These are phyloP conservation scores for Myxozyma vanderwaltii DNA, from an alignment of 805 yeast genomes.

Conservation along the genomic window DNA sequence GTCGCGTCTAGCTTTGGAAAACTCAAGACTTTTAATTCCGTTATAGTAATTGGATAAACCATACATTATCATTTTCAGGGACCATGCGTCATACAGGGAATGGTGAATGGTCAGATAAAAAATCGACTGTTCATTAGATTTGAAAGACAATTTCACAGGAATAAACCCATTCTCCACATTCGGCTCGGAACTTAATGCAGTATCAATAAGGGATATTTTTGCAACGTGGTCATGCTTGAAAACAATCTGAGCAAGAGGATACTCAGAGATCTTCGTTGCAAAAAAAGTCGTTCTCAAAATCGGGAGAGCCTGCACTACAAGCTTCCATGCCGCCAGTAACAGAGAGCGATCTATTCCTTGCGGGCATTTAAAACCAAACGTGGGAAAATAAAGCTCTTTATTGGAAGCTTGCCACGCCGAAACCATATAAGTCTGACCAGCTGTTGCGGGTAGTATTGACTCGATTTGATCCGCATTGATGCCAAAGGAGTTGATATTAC, in stretches of 20 bases:
- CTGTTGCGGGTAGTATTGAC: conserved; percentile 29
- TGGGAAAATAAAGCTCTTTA: conserved; percentile 14
- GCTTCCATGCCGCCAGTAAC: conserved; percentile 26
- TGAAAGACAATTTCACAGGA: conserved; percentile 20
- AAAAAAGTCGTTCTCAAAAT: conserved; percentile 33
- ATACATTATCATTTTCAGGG: conserved; percentile 20
- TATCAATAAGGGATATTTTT: not conserved
- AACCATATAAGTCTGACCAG: conserved; percentile 36
- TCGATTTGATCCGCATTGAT: conserved; percentile 5
- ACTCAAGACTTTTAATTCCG: not conserved
- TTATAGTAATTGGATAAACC: conserved; percentile 16
- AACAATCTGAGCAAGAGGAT: conserved; percentile 32
- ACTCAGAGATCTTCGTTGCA: conserved; percentile 1
- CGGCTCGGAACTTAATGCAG: not conserved
- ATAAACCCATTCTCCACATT: not conserved
- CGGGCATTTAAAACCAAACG: conserved; percentile 15
- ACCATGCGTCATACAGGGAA: conserved; percentile 39
- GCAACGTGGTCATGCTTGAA: not conserved
- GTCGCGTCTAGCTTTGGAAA: not conserved
- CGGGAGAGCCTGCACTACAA: conserved; percentile 10
- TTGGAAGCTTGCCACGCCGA: conserved; percentile 30
- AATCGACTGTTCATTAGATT: not conserved
- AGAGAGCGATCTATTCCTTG: conserved; percentile 5
- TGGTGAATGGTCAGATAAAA: conserved; percentile 35
- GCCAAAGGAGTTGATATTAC: not conserved